These are phyloP conservation scores for Pyricularia sp. DNA, from an alignment of 2,329 filamentous ascomycete genomes.

Conservation along the genomic window DNA sequence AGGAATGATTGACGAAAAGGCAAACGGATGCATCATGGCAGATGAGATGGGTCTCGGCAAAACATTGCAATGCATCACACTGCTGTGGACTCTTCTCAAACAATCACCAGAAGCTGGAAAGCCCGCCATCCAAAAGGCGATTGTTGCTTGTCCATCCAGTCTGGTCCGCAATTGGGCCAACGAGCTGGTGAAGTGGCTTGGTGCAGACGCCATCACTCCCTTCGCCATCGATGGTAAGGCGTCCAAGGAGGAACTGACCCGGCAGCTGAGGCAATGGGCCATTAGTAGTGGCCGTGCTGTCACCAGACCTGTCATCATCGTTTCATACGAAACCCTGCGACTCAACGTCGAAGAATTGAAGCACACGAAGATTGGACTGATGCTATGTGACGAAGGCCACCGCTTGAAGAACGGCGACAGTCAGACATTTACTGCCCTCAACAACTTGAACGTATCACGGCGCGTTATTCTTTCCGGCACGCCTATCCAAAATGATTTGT, in stretches of 20 bases:
- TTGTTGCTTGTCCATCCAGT: slow-evolving; percentile 94
- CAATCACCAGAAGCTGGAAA: slow-evolving; percentile 95
- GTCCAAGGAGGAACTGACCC: slow-evolving; percentile 82
- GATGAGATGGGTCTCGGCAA: slow-evolving; percentile 99
- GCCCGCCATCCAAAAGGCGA: slow-evolving; percentile 86
- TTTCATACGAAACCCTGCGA: slow-evolving; percentile 93
- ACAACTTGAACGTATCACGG: slow-evolving; percentile 79
- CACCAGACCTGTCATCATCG: slow-evolving; percentile 87
- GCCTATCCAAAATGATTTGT: slow-evolving; percentile 96
- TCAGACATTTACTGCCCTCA: slow-evolving; percentile 87
- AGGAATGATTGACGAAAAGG: slow-evolving; percentile 87
- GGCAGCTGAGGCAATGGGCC: slow-evolving; percentile 90
- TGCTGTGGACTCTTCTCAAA: slow-evolving; percentile 95
- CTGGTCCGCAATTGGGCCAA: slow-evolving; percentile 98
- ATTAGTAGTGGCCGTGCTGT: slow-evolving; percentile 84
- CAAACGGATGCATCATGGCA: slow-evolving; percentile 98
- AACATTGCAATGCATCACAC: slow-evolving; percentile 90
- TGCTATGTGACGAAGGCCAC: slow-evolving; percentile 95
- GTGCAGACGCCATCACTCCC: slow-evolving; percentile 78
- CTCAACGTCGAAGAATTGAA: slow-evolving; percentile 86
- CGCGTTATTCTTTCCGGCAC: slow-evolving; percentile 94
- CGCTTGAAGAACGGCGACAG: slow-evolving; percentile 94
- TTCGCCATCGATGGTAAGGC: slow-evolving; percentile 97
- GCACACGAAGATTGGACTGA: slow-evolving; percentile 79
- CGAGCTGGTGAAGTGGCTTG: slow-evolving; percentile 93